Percentiles rank a stretch among this genome's conserved stretches.
These are phyloP conservation scores for Buxus sempervirens DNA, from an alignment of 164 flowering plant genomes.

Conservation along the genomic window DNA sequence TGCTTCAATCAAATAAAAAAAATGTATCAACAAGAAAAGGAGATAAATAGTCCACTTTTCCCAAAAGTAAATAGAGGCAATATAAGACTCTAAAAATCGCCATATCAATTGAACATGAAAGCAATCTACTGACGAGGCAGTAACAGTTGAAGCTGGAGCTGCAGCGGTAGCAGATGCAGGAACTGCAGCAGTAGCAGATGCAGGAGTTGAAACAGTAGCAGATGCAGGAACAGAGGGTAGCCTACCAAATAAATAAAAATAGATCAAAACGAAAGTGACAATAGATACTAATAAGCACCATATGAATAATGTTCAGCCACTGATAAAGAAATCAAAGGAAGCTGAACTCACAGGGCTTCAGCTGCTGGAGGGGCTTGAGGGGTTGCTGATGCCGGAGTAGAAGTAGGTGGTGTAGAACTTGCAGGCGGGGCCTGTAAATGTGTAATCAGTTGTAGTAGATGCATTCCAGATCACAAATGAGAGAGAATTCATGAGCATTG, in stretches of 20 bases:
- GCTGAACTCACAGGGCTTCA: constrained; percentile 41
- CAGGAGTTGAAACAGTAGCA: constrained; percentile 13
- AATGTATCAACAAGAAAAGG: not conserved
- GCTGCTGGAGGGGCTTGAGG: constrained; percentile 44
- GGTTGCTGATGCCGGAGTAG: constrained; percentile 31
- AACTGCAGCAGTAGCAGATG: constrained; percentile 17
- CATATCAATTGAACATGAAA: not conserved
- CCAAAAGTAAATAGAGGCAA: not conserved
- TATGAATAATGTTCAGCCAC: not conserved
- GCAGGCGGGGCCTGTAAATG: constrained; percentile 44
- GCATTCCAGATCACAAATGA: not conserved
- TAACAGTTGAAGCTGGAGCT: constrained; percentile 9
- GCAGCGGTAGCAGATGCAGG: constrained; percentile 26
- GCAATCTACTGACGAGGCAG: constrained; percentile 36
- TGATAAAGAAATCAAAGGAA: not conserved
- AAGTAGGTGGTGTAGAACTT: constrained; percentile 34
- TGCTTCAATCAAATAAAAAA: constrained; percentile 24
- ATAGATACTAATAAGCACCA: not conserved
- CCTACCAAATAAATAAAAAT: constrained; percentile 22
- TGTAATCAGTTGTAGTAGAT: not conserved
- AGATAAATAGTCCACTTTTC: not conserved
- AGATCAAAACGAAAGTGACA: not conserved
- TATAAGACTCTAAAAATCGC: not conserved
- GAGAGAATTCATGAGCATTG: not conserved
- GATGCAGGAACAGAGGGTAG: constrained; percentile 31